A percentile compares a stretch with the other conserved stretches of the same genome.
These are phyloP conservation scores for Saturnispora kantuleensis DNA, from an alignment of 805 yeast genomes.

Conservation along the genomic window DNA sequence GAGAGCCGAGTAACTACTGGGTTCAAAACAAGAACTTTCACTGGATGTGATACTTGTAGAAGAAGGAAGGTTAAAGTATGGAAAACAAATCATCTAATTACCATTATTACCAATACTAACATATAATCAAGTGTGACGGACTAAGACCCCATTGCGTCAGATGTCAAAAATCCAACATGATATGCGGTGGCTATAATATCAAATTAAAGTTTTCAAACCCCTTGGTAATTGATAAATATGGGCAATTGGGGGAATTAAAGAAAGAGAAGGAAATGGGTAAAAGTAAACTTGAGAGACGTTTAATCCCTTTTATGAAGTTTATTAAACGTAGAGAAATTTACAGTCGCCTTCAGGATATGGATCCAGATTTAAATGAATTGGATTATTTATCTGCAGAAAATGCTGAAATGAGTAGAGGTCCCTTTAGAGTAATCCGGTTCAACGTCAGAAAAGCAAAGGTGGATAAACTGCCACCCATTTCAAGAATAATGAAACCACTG, in stretches of 20 bases:
- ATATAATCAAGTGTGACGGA: constrained; percentile 31
- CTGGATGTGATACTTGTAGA: constrained; percentile 51
- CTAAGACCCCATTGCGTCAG: constrained; percentile 35
- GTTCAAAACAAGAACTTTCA: constrained; percentile 26
- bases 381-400: constrained; percentile 12
- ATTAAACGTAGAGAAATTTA: constrained; percentile 27
- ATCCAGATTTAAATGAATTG: constrained; percentile 26
- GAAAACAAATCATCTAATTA: too few relatives aligned
- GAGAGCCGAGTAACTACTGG: too few relatives aligned
- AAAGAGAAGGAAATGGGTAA: constrained; percentile 6
- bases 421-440: constrained; percentile 18
- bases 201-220: constrained; percentile 39
- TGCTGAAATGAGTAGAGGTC: constrained; percentile 24
- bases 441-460: background rate
- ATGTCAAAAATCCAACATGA: constrained; percentile 34
- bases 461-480: background rate
- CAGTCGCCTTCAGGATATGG: constrained; percentile 31
- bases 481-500: background rate
- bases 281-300: constrained; percentile 28
- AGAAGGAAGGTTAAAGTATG: constrained; percentile 35
- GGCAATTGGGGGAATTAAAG: constrained; percentile 14
- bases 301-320: constrained; percentile 34
- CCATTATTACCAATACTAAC: too few relatives aligned
- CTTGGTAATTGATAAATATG: constrained; percentile 24
- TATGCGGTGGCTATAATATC: constrained; percentile 42